Percentiles rank a stretch among this genome's conserved stretches.
These are phyloP conservation scores for Psophocarpus tetragonolobus DNA, from an alignment of 306 rosid genomes.

Conservation along the genomic window DNA sequence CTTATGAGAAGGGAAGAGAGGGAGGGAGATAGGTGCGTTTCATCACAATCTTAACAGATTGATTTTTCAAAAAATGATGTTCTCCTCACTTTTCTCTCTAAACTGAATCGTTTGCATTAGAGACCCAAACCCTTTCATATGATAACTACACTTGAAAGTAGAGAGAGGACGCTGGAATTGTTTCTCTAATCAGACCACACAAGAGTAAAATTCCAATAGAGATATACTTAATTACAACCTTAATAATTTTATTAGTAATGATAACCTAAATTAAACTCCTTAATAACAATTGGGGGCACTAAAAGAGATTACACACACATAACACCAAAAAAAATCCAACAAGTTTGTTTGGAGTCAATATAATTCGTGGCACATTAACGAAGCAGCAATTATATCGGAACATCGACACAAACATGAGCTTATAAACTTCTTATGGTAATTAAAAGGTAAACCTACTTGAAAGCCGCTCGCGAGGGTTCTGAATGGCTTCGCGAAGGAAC, in stretches of 20 bases:
- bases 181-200: background rate
- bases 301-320: background rate
- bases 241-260: background rate
- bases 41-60: too few species aligned
- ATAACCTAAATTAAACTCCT: conserved; percentile 6
- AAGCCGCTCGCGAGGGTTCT: conserved; percentile 94
- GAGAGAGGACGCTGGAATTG: background rate
- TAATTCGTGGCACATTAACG: background rate
- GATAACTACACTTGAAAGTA: background rate
- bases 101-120: background rate
- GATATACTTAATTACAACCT: background rate
- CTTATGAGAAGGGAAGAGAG: background rate
- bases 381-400: background rate
- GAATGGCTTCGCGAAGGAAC: conserved; percentile 94
- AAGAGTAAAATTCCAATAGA: background rate
- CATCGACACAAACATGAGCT: background rate
- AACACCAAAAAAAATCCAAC: background rate
- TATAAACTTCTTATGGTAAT: background rate
- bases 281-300: background rate
- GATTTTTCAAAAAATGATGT: too few species aligned
- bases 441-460: conserved; percentile 53
- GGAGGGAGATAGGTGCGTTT: background rate
- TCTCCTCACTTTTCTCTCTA: too few species aligned
- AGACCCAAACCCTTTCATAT: background rate
- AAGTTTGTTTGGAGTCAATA: background rate